A percentile compares a stretch with the other conserved stretches of the same genome.
These are phyloP conservation scores for Colletotrichum chlorophyti DNA, from an alignment of 2,329 filamentous ascomycete genomes.

Conservation along the genomic window DNA sequence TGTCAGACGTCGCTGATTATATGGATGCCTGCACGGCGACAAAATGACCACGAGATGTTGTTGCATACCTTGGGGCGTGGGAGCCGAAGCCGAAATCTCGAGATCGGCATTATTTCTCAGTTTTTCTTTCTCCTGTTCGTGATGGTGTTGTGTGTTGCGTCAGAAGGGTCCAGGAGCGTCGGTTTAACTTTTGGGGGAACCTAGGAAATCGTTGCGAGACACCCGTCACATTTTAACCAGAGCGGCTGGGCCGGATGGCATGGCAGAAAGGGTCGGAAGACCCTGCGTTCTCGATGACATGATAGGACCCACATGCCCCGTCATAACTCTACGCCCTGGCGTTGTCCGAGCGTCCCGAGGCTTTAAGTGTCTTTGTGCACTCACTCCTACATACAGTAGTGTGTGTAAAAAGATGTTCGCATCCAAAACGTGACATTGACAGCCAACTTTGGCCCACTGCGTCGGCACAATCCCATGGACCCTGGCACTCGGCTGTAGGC, in stretches of 20 bases:
- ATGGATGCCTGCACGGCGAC: background rate
- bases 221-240: slow-evolving; percentile 13
- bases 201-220: background rate
- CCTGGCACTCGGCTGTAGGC: slow-evolving; percentile 10
- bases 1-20: background rate
- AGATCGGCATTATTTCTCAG: slow-evolving; percentile 10
- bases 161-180: slow-evolving; percentile 22
- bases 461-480: background rate
- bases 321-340: slow-evolving; percentile 12
- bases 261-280: slow-evolving; percentile 19
- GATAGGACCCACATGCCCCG: slow-evolving; percentile 14
- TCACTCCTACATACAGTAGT: too few species aligned
- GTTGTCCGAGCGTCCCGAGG: slow-evolving; percentile 1
- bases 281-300: slow-evolving; percentile 29
- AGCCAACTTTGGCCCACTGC: background rate
- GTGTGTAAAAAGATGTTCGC: too few species aligned
- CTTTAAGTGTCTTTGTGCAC: too few species aligned
- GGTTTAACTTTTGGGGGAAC: background rate
- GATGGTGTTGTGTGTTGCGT: slow-evolving; percentile 3
- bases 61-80: slow-evolving; percentile 36
- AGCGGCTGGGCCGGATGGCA: slow-evolving; percentile 24
- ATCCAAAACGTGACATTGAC: background rate
- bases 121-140: background rate
- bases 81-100: slow-evolving; percentile 33
- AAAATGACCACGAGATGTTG: background rate